Evolutionary conservation across 2,329 filamentous ascomycete species (phyloP).

Genomic region (Aspergillus sergii): DNA sequence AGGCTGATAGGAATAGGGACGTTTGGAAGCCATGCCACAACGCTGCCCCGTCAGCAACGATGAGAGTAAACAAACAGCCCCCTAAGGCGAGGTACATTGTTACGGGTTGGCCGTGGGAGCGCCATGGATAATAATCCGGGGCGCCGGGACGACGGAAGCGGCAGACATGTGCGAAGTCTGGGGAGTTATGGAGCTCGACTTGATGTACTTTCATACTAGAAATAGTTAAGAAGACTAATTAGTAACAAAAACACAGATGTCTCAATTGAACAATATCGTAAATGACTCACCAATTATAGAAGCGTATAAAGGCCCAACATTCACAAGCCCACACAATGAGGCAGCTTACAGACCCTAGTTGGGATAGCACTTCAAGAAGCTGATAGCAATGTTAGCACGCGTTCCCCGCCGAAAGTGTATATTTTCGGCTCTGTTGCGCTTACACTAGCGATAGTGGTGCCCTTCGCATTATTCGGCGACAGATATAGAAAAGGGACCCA

Average conservation of each 20-base stretch:
- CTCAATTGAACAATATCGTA: too few species aligned
- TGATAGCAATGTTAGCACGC: conserved; percentile 12
- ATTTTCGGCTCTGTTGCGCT: neutral
- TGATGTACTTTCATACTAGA: conserved; percentile 8
- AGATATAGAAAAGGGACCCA: conserved; percentile 49
- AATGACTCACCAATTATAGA: conserved; percentile 34
- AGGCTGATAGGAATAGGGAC: conserved; percentile 42
- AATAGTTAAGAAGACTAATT: neutral
- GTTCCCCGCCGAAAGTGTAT: neutral
- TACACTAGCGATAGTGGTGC: conserved; percentile 19
- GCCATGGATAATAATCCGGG: conserved; percentile 41
- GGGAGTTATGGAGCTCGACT: conserved; percentile 11
- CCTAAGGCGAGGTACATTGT: conserved; percentile 38
- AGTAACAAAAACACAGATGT: neutral
- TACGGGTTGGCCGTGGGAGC: conserved; percentile 43
- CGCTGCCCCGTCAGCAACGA: conserved; percentile 38
- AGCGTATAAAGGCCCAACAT: conserved; percentile 46
- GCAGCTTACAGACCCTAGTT: conserved; percentile 40
- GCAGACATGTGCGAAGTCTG: conserved; percentile 13
- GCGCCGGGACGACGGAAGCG: conserved; percentile 10
- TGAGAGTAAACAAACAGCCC: conserved; percentile 40
- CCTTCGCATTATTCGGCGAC: conserved; percentile 11
- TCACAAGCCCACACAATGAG: conserved; percentile 46
- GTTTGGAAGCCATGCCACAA: conserved; percentile 41
- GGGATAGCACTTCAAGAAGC: conserved; percentile 45